phyloP scores from a whole-genome alignment of 2,329 filamentous ascomycete genomes.

The Cryphonectria carpinicola region DNA sequence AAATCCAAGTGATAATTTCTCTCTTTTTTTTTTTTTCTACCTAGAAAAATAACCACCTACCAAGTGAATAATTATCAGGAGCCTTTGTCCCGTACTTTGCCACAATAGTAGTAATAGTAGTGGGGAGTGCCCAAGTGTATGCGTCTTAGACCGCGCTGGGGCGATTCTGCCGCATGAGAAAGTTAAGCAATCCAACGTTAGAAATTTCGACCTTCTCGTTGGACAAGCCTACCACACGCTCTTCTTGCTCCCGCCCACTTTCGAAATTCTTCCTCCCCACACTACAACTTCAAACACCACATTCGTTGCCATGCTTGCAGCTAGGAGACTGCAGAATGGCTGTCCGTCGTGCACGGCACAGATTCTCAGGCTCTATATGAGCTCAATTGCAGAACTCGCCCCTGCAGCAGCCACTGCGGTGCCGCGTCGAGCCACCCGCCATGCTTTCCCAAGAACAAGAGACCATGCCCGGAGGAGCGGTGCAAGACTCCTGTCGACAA shows the following conservation, averaged over 20 bases:
- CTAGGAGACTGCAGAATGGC: constrained; percentile 41
- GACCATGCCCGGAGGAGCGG: constrained; percentile 15
- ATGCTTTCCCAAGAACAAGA: constrained; percentile 16
- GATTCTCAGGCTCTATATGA: constrained; percentile 43
- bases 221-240: constrained; percentile 13
- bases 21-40: background rate
- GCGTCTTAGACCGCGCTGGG: constrained; percentile 14
- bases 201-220: constrained; percentile 29
- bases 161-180: constrained; percentile 22
- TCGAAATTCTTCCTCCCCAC: constrained; percentile 14
- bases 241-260: background rate
- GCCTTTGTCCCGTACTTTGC: background rate
- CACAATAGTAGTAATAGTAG: constrained; percentile 4
- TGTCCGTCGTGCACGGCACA: constrained; percentile 45
- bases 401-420: constrained; percentile 21
- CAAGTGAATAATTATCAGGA: background rate
- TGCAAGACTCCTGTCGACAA: constrained; percentile 25
- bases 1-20: background rate
- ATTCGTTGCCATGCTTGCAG: constrained; percentile 42
- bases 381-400: constrained; percentile 36
- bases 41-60: background rate
- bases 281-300: constrained; percentile 8
- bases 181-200: constrained; percentile 18
- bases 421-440: constrained; percentile 16
- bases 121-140: constrained; percentile 1